Conservation (phyloP, 2,329 filamentous ascomycete species). For the Paecilomyces niveus region DNA sequence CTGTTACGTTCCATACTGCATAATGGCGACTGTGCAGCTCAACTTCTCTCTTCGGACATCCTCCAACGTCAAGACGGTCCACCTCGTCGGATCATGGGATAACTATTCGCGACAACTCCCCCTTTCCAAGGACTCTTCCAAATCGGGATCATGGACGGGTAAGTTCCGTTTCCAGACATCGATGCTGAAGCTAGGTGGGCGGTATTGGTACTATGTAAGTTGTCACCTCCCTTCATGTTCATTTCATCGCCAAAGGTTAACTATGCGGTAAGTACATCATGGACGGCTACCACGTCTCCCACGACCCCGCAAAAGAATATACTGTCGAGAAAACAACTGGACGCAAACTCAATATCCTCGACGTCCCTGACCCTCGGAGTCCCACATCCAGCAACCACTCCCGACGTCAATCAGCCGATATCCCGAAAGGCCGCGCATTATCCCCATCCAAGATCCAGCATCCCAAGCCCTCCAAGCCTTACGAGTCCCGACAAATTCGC, state of each 20-base stretch:
- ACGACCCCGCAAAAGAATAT: conserved; percentile 85
- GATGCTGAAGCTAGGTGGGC: conserved; percentile 77
- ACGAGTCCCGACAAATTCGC: conserved; percentile 81
- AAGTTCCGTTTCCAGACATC: conserved; percentile 91
- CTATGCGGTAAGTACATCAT: conserved; percentile 67
- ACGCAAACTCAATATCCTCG: conserved; percentile 95
- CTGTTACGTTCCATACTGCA: conserved; percentile 37
- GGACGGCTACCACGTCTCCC: conserved; percentile 95
- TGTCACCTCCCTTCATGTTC: background rate
- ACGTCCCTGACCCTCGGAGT: conserved; percentile 60
- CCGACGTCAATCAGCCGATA: conserved; percentile 51
- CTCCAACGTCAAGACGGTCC: conserved; percentile 92
- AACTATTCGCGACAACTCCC: conserved; percentile 92
- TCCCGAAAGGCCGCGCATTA: conserved; percentile 82
- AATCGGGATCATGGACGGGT: conserved; percentile 88
- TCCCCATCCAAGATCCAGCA: conserved; percentile 84
- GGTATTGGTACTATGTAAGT: conserved; percentile 95
- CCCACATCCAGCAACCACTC: conserved; percentile 31
- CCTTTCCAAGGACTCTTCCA: conserved; percentile 80
- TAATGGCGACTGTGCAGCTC: conserved; percentile 86
- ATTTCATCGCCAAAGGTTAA: conserved; percentile 8
- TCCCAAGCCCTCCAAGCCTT: conserved; percentile 81
- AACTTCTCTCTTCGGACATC: conserved; percentile 95
- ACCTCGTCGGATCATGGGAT: conserved; percentile 97
- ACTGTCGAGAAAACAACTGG: conserved; percentile 94